Evolutionary conservation across 2,329 filamentous ascomycete genomes (phyloP), one percentile per base, ranked within the genome.

Genomic region (Fusarium lyarnte): DNA sequence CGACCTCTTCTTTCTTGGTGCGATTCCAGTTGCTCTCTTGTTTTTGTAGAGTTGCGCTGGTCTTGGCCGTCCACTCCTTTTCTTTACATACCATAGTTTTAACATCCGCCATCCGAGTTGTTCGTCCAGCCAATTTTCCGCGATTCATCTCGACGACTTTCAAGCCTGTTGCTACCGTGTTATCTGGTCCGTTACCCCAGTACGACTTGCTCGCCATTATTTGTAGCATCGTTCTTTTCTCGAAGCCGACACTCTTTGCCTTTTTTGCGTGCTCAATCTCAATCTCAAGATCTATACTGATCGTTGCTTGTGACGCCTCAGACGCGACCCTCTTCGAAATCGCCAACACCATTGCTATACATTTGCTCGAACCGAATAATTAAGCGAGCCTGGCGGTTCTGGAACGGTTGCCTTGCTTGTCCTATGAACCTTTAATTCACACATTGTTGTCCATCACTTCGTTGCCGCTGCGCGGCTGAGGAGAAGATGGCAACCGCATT

Each of bases 21-120:
- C 87, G 85, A 87, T 87, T 87, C 87, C 87, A 84, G 86, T 79
- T 80, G 85, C 85, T 84, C 79, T 83, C 84, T 84, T 74, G 49
- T 84, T 75, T 78, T 81, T 80, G 58, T 66, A 75, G 81, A 82
- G 85, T 85, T 87, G 84, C 81, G 81, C 87, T 89, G 88, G 87
- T 87, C 82, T 88, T 82, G 86, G 79, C 87, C 87, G 87, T 89
- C 87, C 87, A 84, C 86, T 89, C 87, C 85, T 87, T 83, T 82
- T 73, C 73, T 75, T 78, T 74, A 76, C 61, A 75, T 60, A 66
- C 39, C 52, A 79, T 81, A 77, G 66, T 63, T 69, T 46, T 63
- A 38, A 69, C 66, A 57, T 53, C 53, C 65, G 58, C 43, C 62
- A 63, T 63, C 63, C 65, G 58, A 69, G 62, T 66, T 77, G 47